These are phyloP conservation scores for Casaregolazyma suthepensis DNA, from an alignment of 1,139 yeast species.

Conservation along the genomic window DNA sequence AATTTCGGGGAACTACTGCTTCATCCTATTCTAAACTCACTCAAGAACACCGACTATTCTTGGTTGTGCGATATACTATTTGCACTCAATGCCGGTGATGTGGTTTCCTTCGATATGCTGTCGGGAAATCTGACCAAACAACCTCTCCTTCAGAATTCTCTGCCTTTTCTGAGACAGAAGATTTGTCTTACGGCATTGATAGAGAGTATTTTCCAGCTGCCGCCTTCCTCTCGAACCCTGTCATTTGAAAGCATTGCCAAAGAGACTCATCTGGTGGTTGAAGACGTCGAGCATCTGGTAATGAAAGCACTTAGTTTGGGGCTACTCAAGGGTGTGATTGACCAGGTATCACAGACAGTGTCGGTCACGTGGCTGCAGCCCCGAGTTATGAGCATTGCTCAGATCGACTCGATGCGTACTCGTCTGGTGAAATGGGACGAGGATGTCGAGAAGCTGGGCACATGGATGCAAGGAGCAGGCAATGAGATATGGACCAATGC, in stretches of 20 bases:
- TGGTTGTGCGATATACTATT: constrained; percentile 74
- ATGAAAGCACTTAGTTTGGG: constrained; percentile 87
- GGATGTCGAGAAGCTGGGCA: constrained; percentile 61
- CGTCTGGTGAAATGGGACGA: constrained; percentile 73
- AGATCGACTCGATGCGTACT: constrained; percentile 68
- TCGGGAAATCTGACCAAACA: constrained; percentile 40
- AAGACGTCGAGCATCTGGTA: constrained; percentile 82
- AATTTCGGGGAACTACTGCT: constrained; percentile 92
- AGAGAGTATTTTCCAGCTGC: constrained; percentile 77
- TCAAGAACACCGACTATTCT: constrained; percentile 47
- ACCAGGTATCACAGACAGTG: constrained; percentile 74
- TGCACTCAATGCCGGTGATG: constrained; percentile 73
- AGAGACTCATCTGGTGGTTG: constrained; percentile 60
- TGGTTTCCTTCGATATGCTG: constrained; percentile 52
- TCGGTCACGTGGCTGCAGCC: constrained; percentile 95
- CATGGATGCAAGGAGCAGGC: constrained; percentile 53
- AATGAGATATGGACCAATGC: constrained; percentile 48
- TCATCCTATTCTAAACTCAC: constrained; percentile 70
- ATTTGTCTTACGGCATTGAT: constrained; percentile 87
- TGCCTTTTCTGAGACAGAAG: constrained; percentile 76
- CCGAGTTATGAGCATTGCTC: constrained; percentile 75
- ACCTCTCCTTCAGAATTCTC: constrained; percentile 55
- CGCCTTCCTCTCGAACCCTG: constrained; percentile 67
- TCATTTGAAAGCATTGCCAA: constrained; percentile 66
- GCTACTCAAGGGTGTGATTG: constrained; percentile 77